A percentile compares a stretch with the other conserved stretches of the same genome.
Conservation (phyloP, 2,329 filamentous ascomycete species). For the Fusarium sp. region DNA sequence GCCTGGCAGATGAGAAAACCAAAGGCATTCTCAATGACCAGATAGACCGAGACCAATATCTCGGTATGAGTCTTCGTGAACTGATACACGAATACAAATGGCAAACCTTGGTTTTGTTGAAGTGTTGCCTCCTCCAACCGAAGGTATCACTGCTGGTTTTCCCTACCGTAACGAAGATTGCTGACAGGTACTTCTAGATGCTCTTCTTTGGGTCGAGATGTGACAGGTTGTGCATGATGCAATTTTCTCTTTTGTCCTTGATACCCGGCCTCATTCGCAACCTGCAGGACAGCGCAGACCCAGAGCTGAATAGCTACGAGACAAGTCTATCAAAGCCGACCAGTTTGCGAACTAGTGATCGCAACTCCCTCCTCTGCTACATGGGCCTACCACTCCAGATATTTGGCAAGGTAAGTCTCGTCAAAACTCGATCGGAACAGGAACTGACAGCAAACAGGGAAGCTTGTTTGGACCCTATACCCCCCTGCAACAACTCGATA, state of each 20-base stretch:
- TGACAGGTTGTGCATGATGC: conserved; percentile 96
- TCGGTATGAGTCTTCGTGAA: conserved; percentile 88
- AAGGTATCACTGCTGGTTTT: conserved; percentile 69
- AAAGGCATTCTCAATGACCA: conserved; percentile 69
- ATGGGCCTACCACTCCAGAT: conserved; percentile 96
- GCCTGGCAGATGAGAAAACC: conserved; percentile 73
- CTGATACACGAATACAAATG: conserved; percentile 94
- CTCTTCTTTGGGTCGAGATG: conserved; percentile 98
- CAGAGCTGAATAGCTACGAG: conserved; percentile 87
- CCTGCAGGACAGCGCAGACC: conserved; percentile 94
- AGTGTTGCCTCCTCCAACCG: conserved; percentile 91
- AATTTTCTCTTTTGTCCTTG: conserved; percentile 94
- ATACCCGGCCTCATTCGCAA: conserved; percentile 92
- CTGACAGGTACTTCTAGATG: conserved; percentile 68
- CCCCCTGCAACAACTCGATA: conserved; percentile 91
- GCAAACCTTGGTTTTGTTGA: conserved; percentile 93
- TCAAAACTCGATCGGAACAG: neutral
- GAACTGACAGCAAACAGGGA: conserved; percentile 62
- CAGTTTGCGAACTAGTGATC: conserved; percentile 89
- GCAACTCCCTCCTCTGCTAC: conserved; percentile 87
- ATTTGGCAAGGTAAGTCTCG: conserved; percentile 78
- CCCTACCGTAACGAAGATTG: neutral
- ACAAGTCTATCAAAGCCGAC: conserved; percentile 79
- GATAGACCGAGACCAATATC: conserved; percentile 82
- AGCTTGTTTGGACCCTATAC: conserved; percentile 97